Evolutionary conservation across 1,284 basidiomycete genomes (phyloP).

Genomic region (Ustilago loliicola): DNA sequence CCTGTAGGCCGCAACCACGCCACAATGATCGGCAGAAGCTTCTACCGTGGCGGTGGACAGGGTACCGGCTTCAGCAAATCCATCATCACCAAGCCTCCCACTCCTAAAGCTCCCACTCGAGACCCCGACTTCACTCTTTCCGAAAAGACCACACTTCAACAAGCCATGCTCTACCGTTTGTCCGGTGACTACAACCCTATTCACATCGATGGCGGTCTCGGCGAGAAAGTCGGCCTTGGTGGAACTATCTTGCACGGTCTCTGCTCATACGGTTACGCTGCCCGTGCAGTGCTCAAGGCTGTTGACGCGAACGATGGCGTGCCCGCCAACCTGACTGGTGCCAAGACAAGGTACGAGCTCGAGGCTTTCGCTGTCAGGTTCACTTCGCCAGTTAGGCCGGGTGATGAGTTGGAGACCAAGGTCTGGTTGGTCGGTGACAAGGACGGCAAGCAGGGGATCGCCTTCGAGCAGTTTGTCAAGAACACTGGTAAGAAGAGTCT

Average conservation of each 20-base stretch:
- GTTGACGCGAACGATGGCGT: conserved; percentile 53
- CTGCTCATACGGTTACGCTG: conserved; percentile 61
- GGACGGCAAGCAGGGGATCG: conserved; percentile 49
- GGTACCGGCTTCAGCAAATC: conserved; percentile 58
- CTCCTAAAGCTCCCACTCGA: conserved; percentile 46
- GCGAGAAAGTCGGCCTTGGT: conserved; percentile 55
- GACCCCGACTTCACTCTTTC: conserved; percentile 46
- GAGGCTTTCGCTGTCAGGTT: conserved; percentile 56
- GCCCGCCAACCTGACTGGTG: conserved; percentile 31
- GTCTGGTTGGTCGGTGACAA: conserved; percentile 60
- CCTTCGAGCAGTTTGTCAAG: conserved; percentile 60
- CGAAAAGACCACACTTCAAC: conserved; percentile 48
- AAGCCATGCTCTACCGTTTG: conserved; percentile 64
- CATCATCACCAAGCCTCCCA: conserved; percentile 43
- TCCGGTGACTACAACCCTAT: conserved; percentile 63
- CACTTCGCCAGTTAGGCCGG: conserved; percentile 62
- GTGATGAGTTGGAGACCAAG: conserved; percentile 59
- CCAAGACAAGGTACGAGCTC: conserved; percentile 29
- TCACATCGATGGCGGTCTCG: conserved; percentile 62
- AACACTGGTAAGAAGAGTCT: conserved; percentile 59
- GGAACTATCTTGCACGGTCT: conserved; percentile 66
- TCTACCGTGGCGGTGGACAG: conserved; percentile 64
- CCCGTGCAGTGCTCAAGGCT: conserved; percentile 58
- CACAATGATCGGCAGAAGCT: conserved; percentile 59
- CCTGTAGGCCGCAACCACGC: conserved; percentile 56